Base-by-base conservation (phyloP, 2,329 filamentous ascomycete species). In the Fusarium mexicanum region DNA sequence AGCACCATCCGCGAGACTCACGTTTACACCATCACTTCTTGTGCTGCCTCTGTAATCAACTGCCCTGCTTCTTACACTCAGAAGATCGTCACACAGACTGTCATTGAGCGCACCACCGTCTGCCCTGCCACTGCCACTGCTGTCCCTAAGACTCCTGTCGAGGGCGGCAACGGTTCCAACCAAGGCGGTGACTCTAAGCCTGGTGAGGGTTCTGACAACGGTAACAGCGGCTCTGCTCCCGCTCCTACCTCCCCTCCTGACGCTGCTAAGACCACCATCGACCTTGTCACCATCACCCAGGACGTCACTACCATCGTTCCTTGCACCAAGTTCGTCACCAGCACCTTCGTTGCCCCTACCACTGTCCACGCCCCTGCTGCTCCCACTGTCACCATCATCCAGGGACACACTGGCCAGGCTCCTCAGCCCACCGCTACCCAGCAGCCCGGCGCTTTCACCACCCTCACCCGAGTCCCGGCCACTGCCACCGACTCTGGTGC, bases 61-160 rank as follows among this genome's bases (percentile, higher is more conserved):
- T 85, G 83, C 80, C 83, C 83, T 33, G 79, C 81, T 38, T 76
- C 78, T 35, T 81, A 81, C 55, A 80, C 77, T 74, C 80, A 81
- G 51, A 77, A 78, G 43, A 78, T 80, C 24, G 65, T 84, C 44
- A 76, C 79, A 38, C 61, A 65, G 33, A 77, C 73, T 37, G 64
- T 78, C 37, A 37, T 74, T 7, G 69, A 69, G 44, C 69, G 62
- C 54, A 68, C 72, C 33, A 77, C 71, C 26, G 63, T 78, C 53
- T 79, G 77, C 71, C 77, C 77, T 46, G 75, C 67, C 31, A 68
- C 68, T 47, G 69, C 73, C 35, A 74, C 72, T 24, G 64, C 53
- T 29, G 51, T 63, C 37, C 59, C 70, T 5, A 13, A 38, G 35
- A 62, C 61, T 20, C 57, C 67, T 1, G 35, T 40, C 29, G 31